phyloP scores from a whole-genome alignment of 495 filamentous ascomycete genomes.

The Trichocladium antarcticum region DNA sequence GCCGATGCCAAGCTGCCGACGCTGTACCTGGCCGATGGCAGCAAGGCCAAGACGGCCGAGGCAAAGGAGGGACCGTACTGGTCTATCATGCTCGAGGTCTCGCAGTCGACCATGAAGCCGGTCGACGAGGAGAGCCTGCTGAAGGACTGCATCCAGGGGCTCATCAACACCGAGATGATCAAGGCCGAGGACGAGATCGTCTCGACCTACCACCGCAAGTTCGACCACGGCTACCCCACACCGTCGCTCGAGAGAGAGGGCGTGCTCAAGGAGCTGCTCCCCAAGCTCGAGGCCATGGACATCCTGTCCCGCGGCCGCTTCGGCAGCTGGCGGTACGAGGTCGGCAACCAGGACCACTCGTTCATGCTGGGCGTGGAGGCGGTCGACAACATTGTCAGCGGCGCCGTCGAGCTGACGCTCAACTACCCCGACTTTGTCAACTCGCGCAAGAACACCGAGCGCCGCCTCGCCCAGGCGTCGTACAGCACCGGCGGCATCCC shows the following conservation, averaged over 20 bases:
- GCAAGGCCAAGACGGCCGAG: constrained; percentile 55
- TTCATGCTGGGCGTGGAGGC: constrained; percentile 99
- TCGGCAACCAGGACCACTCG: constrained; percentile 91
- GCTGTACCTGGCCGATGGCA: constrained; percentile 71
- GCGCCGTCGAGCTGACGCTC: constrained; percentile 87
- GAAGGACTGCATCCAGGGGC: constrained; percentile 83
- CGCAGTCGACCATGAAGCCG: constrained; percentile 90
- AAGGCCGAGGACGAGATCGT: constrained; percentile 85
- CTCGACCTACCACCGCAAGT: constrained; percentile 95
- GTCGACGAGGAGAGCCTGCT: constrained; percentile 75
- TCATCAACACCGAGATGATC: constrained; percentile 96
- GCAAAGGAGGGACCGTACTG: constrained; percentile 88
- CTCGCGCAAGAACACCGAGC: constrained; percentile 73
- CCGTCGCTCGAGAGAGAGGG: constrained; percentile 91
- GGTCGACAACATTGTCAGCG: constrained; percentile 88
- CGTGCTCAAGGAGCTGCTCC: constrained; percentile 83
- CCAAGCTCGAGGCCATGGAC: constrained; percentile 77
- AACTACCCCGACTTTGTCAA: constrained; percentile 99
- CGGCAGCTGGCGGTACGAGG: constrained; percentile 95
- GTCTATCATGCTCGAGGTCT: constrained; percentile 99
- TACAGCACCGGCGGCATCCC: constrained; percentile 24
- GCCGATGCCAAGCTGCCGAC: constrained; percentile 76
- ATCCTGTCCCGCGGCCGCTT: constrained; percentile 96
- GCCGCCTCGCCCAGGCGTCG: constrained; percentile 66
- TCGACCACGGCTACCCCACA: constrained; percentile 98